Base-by-base conservation (phyloP, 805 yeast genomes). In the Candida vaughaniae region DNA sequence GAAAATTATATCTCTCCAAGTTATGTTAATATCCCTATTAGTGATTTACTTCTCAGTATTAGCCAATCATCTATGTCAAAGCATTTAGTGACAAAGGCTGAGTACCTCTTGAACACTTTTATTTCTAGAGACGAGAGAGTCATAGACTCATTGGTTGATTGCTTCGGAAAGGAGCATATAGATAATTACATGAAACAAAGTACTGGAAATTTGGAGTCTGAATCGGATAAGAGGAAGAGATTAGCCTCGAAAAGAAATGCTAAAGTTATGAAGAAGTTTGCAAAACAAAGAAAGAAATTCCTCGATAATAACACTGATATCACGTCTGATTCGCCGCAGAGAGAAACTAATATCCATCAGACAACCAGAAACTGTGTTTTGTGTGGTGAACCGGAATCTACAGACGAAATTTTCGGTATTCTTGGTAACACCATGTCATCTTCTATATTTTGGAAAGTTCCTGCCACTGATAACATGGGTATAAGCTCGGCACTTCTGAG, bases 161-260 rank as follows among this genome's bases (percentile, higher is more conserved):
- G 80, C 40, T 80, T 80, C 53, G 90, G 90, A 1, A 68, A 68
- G 39, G 70, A 65, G 1, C 71, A 73, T 42, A 69, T 82, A 9
- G 63, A 66, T 8, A 56, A 64, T 1, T 82, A 72, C 54, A 74
- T 73, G 48, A 61, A 66, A 28, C 67, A 74, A 10, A 74, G 73
- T 42, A 52, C 52, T 3, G 55, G 52, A 3, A 36, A 41, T 6
- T 52, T 64, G 26, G 86, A 80, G 52, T 71, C 80, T 6, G 80
- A 77, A 40, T 51, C 66, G 23, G 86, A 80, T 26, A 70, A 73
- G 32, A 70, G 67, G 39, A 78, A 71, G 53, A 60, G 81, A 42
- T 37, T 74, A n/a, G 85, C 86, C 2, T 71, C 77, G 39, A 73
- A 75, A 43, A 69, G 87, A 37, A 84, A 78, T 51, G 74, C 73